These are phyloP conservation scores for Bipolaris bicolor DNA, from an alignment of 2,329 filamentous ascomycete genomes.

Conservation along the genomic window DNA sequence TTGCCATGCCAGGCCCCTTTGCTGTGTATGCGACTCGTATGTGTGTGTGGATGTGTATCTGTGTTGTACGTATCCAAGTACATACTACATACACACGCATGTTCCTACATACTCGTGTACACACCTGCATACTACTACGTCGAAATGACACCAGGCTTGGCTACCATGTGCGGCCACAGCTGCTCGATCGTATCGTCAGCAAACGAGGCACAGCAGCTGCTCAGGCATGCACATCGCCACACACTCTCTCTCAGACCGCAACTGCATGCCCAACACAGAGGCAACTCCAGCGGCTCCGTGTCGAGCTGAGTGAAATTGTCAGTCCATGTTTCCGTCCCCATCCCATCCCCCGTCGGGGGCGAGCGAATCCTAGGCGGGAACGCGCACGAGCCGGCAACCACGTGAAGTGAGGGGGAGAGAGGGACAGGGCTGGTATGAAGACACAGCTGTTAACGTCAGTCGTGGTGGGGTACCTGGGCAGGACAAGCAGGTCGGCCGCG, in stretches of 20 bases:
- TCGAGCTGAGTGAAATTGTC: no score
- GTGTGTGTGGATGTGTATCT: no score
- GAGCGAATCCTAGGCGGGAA: neutral
- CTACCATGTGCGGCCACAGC: neutral
- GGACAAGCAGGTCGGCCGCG: neutral
- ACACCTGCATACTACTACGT: neutral
- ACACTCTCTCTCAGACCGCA: no score
- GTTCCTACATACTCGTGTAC: neutral
- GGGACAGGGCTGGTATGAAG: neutral
- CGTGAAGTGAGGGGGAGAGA: slow-evolving; percentile 12
- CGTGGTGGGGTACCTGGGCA: slow-evolving; percentile 6
- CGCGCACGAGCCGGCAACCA: slow-evolving; percentile 10
- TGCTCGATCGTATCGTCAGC: neutral
- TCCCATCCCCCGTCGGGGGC: neutral
- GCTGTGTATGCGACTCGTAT: neutral
- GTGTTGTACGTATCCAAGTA: no score
- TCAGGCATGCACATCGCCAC: neutral
- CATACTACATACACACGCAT: neutral
- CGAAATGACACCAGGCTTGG: neutral
- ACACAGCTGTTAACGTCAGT: slow-evolving; percentile 1
- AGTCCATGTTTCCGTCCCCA: no score
- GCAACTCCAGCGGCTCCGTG: no score
- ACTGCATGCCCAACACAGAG: no score
- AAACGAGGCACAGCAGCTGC: neutral
- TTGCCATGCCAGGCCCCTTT: neutral